Conservation (phyloP, 208 protist species). For the Wallacemonas sp. region DNA sequence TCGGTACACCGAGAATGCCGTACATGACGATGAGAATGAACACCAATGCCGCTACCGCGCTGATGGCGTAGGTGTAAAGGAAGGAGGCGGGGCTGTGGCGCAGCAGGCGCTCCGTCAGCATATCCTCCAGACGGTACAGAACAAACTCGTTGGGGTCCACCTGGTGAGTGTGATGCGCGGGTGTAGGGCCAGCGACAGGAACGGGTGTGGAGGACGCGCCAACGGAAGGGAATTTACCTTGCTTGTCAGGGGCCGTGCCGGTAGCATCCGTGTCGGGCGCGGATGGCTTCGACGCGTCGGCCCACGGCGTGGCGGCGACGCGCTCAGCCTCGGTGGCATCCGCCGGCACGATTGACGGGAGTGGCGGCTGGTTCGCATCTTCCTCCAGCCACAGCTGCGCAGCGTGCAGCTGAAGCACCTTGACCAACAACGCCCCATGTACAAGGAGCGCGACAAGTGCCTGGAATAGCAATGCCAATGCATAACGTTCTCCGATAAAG, state of each 20-base stretch:
- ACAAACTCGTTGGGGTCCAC: conserved; percentile 3
- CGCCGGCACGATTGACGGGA: neutral
- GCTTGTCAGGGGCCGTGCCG: neutral
- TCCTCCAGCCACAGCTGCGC: conserved; percentile 9
- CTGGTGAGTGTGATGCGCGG: neutral
- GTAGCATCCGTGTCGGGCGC: neutral
- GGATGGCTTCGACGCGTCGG: neutral
- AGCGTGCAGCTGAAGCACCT: conserved; percentile 40
- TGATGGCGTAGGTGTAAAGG: conserved; percentile 16
- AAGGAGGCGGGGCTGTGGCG: conserved; percentile 25
- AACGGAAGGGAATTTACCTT: neutral
- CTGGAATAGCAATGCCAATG: conserved; percentile 65
- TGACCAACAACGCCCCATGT: conserved; percentile 44
- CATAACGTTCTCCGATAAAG: conserved; percentile 59
- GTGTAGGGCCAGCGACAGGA: neutral
- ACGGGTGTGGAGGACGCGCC: neutral
- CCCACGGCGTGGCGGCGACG: neutral
- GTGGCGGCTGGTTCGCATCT: neutral
- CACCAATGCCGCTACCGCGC: conserved; percentile 9
- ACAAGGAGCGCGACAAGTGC: conserved; percentile 47
- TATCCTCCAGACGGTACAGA: conserved; percentile 29
- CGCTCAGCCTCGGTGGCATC: neutral
- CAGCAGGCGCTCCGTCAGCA: conserved; percentile 26
- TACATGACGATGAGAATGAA: conserved; percentile 36
- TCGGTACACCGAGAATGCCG: conserved; percentile 9